Evolutionary conservation across 2,329 filamentous ascomycete species (phyloP), one percentile per base, ranked within the genome.

Genomic region (Sporothrix luriei): DNA sequence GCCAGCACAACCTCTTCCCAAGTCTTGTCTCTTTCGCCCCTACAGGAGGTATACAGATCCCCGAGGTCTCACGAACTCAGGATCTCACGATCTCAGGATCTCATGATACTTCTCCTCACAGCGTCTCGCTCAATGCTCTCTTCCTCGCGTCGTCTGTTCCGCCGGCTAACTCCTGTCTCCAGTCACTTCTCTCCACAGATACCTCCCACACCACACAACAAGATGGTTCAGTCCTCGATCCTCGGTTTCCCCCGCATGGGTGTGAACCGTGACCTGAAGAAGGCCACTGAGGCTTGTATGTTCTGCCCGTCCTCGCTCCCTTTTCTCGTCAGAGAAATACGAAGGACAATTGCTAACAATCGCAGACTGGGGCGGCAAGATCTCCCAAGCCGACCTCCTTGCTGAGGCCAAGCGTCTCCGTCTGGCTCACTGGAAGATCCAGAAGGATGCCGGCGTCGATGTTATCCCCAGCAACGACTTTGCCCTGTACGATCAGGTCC

Each of bases 381-480:
- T 97, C 82, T 94, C 92, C 74, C 92, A 94, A 79, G 88, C 91
- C 73, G 93, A 97, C 73, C 92, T 99, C 76, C 87, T 98, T 76
- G 87, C 89, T 73, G 95, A 98, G 89, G 95, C 91, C 82, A 98
- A 98, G 92, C 90, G 93, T 81, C 92, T 99, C 72, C 92, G 95
- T 85, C 87, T 94, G 75, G 93, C 91, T 78, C 95, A 99, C 89
- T 99, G 95, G 95, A 93, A 97, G 86, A 97, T 99, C 84, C 95
- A 99, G 87, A 94, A 99, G 88, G 90, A 96, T 83, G 95, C 95
- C 75, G 95, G 95, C 79, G 94, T 98, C 82, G 92, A 97, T 80
- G 86, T 95, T 84, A 97, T 99, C 80, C 95, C 95, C 81, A 97
- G 92, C 91, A 99, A 99, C 82, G 95, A 99, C 89, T 99, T 99